Evolutionary conservation across 345 rosid genomes (phyloP).

Genomic region (Euphorbia peplus): DNA sequence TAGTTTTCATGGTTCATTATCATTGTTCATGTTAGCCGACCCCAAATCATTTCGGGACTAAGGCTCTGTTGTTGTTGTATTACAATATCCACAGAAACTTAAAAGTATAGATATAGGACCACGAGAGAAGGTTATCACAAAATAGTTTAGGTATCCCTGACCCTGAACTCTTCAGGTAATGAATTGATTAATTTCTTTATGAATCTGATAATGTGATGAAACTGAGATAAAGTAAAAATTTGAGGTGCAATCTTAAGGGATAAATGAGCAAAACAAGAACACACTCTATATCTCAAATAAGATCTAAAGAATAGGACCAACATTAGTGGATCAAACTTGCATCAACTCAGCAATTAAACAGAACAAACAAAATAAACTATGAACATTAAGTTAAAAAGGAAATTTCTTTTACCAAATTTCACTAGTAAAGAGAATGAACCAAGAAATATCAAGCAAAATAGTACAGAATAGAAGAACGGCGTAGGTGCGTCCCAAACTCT

Average conservation of each 20-base stretch:
- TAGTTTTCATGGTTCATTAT: too few species aligned
- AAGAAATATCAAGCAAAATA: conserved; percentile 24
- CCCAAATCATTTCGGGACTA: too few species aligned
- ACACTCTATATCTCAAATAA: background rate
- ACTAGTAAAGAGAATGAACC: conserved; percentile 31
- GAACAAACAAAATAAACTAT: background rate
- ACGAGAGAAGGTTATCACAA: background rate
- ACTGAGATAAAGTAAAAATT: background rate
- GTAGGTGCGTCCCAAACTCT: conserved; percentile 73
- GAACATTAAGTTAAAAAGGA: background rate
- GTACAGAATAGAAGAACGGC: conserved; percentile 69
- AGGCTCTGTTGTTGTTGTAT: too few species aligned
- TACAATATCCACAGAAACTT: too few species aligned
- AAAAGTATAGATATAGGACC: too few species aligned
- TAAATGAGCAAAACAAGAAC: background rate
- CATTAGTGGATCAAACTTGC: background rate
- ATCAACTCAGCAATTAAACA: background rate
- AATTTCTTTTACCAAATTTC: conserved; percentile 44
- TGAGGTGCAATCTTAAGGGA: background rate
- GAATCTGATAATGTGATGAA: background rate
- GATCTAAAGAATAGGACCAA: background rate
- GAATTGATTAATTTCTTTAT: background rate
- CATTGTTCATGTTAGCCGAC: too few species aligned
- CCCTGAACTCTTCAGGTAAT: too few species aligned
- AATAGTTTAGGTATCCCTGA: too few species aligned